These are phyloP conservation scores for Lolium multiflorum DNA, from an alignment of 176 grass and related monocot species.

Conservation along the genomic window DNA sequence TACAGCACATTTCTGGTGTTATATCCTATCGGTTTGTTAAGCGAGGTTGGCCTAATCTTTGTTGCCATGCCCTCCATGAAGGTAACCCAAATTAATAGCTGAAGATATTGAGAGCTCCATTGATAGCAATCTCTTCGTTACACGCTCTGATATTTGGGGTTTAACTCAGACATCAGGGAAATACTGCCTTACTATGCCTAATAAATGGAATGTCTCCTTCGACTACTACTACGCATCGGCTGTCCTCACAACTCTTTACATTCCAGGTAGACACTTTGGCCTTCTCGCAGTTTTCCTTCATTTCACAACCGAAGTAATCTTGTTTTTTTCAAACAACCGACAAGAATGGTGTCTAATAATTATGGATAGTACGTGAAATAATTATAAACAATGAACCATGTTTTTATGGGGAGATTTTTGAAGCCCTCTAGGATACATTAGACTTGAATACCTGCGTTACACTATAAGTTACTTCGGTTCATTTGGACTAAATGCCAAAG, in stretches of 20 bases:
- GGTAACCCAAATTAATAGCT: slow-evolving; percentile 33
- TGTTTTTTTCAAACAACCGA: not conserved
- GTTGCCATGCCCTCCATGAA: slow-evolving; percentile 52
- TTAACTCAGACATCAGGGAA: slow-evolving; percentile 19
- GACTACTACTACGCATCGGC: slow-evolving; percentile 26
- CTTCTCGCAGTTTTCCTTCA: not conserved
- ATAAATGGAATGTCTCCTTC: slow-evolving; percentile 60
- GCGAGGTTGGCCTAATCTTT: slow-evolving; percentile 53
- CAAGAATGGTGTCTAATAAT: not conserved
- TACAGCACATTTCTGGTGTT: slow-evolving; percentile 55
- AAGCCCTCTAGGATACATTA: too few relatives aligned
- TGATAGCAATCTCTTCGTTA: not conserved
- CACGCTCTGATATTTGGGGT: not conserved
- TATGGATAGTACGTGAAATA: not conserved
- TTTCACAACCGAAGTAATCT: not conserved
- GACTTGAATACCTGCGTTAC: too few relatives aligned
- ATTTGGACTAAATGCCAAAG: too few relatives aligned
- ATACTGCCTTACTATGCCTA: slow-evolving; percentile 44
- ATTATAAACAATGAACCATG: not conserved
- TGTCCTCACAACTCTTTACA: slow-evolving; percentile 20
- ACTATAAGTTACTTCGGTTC: too few relatives aligned
- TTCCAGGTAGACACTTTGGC: slow-evolving; percentile 38
- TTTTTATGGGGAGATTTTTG: too few relatives aligned
- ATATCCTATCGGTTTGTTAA: slow-evolving; percentile 52
- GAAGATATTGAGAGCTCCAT: not conserved